Conservation (phyloP, 352 stramenopile genomes). For the Pythium rishiriense region DNA sequence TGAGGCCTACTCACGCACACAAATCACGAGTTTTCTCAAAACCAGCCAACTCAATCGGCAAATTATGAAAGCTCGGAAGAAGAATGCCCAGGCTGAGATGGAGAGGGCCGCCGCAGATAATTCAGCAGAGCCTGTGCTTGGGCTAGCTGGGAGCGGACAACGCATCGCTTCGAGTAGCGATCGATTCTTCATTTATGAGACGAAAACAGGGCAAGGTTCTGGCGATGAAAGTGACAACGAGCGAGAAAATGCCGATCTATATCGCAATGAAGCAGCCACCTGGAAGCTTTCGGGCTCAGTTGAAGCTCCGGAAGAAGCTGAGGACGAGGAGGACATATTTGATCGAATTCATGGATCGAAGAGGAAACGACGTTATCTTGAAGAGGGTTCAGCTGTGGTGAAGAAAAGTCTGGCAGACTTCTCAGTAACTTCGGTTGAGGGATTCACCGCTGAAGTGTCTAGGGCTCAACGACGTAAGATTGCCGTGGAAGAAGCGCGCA, state of each 20-base stretch:
- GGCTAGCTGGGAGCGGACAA: slow-evolving; percentile 41
- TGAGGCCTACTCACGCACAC: slow-evolving; percentile 93
- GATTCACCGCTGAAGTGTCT: slow-evolving; percentile 31
- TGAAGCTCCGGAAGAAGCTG: slow-evolving; percentile 8
- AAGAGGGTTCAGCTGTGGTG: slow-evolving; percentile 20
- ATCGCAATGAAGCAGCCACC: neutral
- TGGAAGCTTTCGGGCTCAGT: slow-evolving; percentile 1
- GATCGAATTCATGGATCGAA: slow-evolving; percentile 26
- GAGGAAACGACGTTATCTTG: slow-evolving; percentile 17
- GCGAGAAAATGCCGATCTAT: neutral
- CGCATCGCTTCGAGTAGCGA: slow-evolving; percentile 81
- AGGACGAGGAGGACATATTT: slow-evolving; percentile 26
- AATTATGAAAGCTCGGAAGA: slow-evolving; percentile 55
- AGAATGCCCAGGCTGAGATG: slow-evolving; percentile 61
- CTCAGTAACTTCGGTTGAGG: slow-evolving; percentile 27
- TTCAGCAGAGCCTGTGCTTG: slow-evolving; percentile 8
- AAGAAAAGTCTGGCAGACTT: slow-evolving; percentile 40
- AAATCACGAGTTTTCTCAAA: slow-evolving; percentile 95
- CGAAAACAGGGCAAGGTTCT: slow-evolving; percentile 24
- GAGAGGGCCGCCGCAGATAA: slow-evolving; percentile 29
- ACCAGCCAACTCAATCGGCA: slow-evolving; percentile 89
- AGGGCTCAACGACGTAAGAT: slow-evolving; percentile 29
- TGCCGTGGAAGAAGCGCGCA: slow-evolving; percentile 31
- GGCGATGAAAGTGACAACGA: slow-evolving; percentile 16
- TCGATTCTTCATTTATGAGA: slow-evolving; percentile 77